Evolutionary conservation across 2,329 filamentous ascomycete genomes (phyloP).

Genomic region (Acrodontium crateriforme): DNA sequence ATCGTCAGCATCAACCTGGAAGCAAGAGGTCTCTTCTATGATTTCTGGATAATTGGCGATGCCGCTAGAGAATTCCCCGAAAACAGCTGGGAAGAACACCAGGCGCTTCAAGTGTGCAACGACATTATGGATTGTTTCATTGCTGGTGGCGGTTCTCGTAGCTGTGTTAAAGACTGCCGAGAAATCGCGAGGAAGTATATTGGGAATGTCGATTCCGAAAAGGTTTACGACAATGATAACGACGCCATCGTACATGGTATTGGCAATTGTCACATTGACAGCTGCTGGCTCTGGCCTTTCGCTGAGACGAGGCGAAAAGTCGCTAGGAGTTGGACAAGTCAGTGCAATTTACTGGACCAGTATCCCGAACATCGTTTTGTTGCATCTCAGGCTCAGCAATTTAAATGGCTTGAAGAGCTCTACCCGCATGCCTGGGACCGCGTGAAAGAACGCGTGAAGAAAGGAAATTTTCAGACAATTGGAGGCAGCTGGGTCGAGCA

Average conservation of each 20-base stretch:
- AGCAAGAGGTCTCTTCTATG: constrained; percentile 70
- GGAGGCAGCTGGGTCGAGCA: constrained; percentile 98
- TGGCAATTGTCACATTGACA: constrained; percentile 96
- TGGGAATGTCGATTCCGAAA: constrained; percentile 66
- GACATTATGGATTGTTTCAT: constrained; percentile 84
- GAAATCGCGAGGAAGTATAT: constrained; percentile 74
- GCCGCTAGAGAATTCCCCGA: constrained; percentile 81
- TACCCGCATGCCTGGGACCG: constrained; percentile 84
- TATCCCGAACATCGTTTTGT: constrained; percentile 91
- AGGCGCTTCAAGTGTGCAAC: constrained; percentile 71
- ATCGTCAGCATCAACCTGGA: constrained; percentile 82
- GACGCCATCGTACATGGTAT: constrained; percentile 73
- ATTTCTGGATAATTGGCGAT: constrained; percentile 92
- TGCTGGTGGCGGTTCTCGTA: constrained; percentile 55
- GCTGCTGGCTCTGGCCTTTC: constrained; percentile 97
- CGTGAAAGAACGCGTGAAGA: constrained; percentile 80
- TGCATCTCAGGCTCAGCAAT: constrained; percentile 90
- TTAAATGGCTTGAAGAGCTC: constrained; percentile 85
- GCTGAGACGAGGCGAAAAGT: constrained; percentile 96
- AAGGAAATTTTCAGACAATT: constrained; percentile 85
- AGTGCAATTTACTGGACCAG: constrained; percentile 86
- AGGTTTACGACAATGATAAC: constrained; percentile 58
- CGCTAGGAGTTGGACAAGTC: constrained; percentile 88
- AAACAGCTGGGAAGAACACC: constrained; percentile 78
- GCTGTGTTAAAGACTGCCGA: constrained; percentile 65